A percentile compares a stretch with the other conserved stretches of the same genome.
Evolutionary conservation across 208 protist species (phyloP).

Genomic region (Trypanosoma brucei): DNA sequence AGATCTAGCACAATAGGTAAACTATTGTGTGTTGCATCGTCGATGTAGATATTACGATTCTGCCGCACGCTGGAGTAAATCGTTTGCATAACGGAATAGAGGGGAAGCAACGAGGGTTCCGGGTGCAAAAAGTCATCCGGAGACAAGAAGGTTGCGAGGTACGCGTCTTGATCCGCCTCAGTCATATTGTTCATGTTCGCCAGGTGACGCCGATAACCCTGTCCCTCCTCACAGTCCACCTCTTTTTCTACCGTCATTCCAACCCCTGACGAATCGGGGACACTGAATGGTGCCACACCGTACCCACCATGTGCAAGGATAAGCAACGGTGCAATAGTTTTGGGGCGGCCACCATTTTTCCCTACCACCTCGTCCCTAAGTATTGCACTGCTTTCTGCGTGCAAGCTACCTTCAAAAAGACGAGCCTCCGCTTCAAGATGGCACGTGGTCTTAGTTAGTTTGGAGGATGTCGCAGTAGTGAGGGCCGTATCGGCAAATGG

Average conservation of each 20-base stretch:
- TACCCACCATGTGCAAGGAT: conserved; percentile 40
- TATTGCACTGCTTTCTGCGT: not conserved
- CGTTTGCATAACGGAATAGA: conserved; percentile 29
- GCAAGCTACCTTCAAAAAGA: not conserved
- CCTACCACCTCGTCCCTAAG: not conserved
- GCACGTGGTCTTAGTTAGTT: not conserved
- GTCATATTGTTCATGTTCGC: not conserved
- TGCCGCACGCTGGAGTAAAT: conserved; percentile 23
- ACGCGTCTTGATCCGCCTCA: not conserved
- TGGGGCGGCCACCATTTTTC: conserved; percentile 16
- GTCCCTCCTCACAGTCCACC: not conserved
- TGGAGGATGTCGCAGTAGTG: not conserved
- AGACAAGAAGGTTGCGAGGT: conserved; percentile 3
- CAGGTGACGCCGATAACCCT: not conserved
- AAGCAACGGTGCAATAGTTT: conserved; percentile 26
- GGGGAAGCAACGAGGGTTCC: conserved; percentile 32
- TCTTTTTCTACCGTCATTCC: not conserved
- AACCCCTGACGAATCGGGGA: not conserved
- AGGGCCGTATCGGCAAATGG: not conserved
- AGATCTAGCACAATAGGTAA: conserved; percentile 29
- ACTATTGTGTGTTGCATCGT: conserved; percentile 17
- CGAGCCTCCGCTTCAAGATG: not conserved
- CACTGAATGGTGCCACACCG: conserved; percentile 40
- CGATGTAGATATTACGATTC: conserved; percentile 21
- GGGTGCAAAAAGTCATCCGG: conserved; percentile 29